Percentiles rank a stretch among this genome's conserved stretches.
phyloP scores from a whole-genome alignment of 768 basidiomycete species.

The Panellus pusillus region DNA sequence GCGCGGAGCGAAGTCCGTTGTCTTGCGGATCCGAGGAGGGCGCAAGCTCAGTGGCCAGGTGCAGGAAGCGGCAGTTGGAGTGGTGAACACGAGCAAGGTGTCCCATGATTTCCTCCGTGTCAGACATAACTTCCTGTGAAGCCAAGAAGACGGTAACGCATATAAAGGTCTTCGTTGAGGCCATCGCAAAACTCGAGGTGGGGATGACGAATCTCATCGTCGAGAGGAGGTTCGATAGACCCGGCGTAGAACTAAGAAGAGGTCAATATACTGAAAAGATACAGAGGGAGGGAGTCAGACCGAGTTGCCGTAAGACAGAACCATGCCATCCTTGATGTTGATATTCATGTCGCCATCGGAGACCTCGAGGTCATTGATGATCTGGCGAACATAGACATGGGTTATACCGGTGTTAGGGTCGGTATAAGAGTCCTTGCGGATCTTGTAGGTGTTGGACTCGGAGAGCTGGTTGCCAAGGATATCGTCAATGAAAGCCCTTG shows the following conservation, averaged over 20 bases:
- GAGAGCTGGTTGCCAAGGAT: slow-evolving; percentile 42
- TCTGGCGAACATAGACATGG: slow-evolving; percentile 85
- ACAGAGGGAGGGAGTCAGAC: slow-evolving; percentile 41
- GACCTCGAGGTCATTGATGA: slow-evolving; percentile 85
- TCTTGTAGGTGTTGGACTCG: slow-evolving; percentile 46
- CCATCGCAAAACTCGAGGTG: slow-evolving; percentile 56
- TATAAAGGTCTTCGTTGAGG: slow-evolving; percentile 38
- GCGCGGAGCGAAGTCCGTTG: slow-evolving; percentile 52
- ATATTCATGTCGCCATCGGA: slow-evolving; percentile 91
- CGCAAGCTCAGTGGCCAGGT: slow-evolving; percentile 39
- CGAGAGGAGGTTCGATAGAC: slow-evolving; percentile 37
- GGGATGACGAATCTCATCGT: slow-evolving; percentile 38
- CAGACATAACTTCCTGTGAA: slow-evolving; percentile 30
- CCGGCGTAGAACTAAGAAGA: slow-evolving; percentile 74
- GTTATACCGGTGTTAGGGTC: slow-evolving; percentile 84
- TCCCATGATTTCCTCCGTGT: slow-evolving; percentile 17
- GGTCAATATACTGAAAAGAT: neutral
- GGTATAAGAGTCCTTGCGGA: slow-evolving; percentile 85
- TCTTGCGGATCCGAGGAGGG: slow-evolving; percentile 24
- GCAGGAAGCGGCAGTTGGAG: slow-evolving; percentile 59
- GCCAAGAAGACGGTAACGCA: slow-evolving; percentile 31
- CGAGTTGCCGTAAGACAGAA: slow-evolving; percentile 87
- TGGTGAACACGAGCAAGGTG: slow-evolving; percentile 47
- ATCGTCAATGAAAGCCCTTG: slow-evolving; percentile 57
- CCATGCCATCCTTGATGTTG: slow-evolving; percentile 81